Percentiles rank a stretch among this genome's conserved stretches.
phyloP scores from a whole-genome alignment of 2,329 filamentous ascomycete genomes.

The Cladophialophora carrionii region DNA sequence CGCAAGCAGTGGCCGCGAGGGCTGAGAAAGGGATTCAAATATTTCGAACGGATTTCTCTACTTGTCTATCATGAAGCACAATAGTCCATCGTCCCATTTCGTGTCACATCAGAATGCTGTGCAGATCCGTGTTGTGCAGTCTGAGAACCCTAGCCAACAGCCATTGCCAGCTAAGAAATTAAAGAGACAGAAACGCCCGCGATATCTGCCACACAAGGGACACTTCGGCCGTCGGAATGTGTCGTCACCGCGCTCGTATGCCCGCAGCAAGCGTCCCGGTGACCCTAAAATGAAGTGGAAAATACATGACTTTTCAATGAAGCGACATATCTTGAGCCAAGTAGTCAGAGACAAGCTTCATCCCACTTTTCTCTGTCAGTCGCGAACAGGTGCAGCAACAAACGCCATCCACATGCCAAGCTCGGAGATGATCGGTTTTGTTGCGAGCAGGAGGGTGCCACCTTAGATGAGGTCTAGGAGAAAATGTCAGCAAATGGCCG shows the following conservation, averaged over 20 bases:
- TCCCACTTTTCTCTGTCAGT: slow-evolving; percentile 40
- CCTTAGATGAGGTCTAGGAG: slow-evolving; percentile 41
- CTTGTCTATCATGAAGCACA: slow-evolving; percentile 34
- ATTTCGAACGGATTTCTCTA: slow-evolving; percentile 29
- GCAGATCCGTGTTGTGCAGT: slow-evolving; percentile 31
- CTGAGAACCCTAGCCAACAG: slow-evolving; percentile 36
- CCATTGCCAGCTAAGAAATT: slow-evolving; percentile 32
- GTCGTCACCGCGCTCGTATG: slow-evolving; percentile 35
- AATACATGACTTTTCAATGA: slow-evolving; percentile 36
- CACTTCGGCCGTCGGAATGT: slow-evolving; percentile 27
- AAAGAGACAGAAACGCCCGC: slow-evolving; percentile 34
- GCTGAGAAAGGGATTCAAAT: slow-evolving; percentile 12
- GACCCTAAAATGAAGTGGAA: slow-evolving; percentile 21
- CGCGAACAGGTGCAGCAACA: slow-evolving; percentile 33
- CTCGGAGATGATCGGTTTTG: slow-evolving; percentile 22
- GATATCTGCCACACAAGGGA: slow-evolving; percentile 28
- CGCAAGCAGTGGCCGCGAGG: not conserved
- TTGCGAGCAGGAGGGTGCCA: slow-evolving; percentile 14
- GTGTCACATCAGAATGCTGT: slow-evolving; percentile 36
- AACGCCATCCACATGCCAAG: slow-evolving; percentile 39
- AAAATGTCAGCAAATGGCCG: slow-evolving; percentile 24
- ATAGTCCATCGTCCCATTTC: slow-evolving; percentile 32
- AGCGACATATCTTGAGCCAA: slow-evolving; percentile 38
- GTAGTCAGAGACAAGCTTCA: slow-evolving; percentile 40
- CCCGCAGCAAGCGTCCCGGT: slow-evolving; percentile 20